Evolutionary conservation across 352 stramenopile genomes (phyloP), one percentile per base, ranked within the genome.

Genomic region (Phytophthora citrophthora): DNA sequence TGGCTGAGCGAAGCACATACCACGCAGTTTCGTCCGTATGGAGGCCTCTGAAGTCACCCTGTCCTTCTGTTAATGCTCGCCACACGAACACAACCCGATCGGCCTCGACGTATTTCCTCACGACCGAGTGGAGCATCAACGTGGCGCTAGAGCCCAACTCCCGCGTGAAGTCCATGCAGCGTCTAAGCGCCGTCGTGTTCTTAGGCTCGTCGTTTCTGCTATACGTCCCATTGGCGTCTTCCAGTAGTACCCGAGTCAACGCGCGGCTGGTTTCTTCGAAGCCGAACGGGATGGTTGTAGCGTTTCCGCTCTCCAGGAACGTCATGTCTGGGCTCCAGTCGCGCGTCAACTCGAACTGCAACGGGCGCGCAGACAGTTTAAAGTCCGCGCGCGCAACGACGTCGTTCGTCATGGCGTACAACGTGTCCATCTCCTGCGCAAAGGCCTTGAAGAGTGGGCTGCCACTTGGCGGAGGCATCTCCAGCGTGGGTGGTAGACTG

Each of bases 21-120:
- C 76, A 86, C 16, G 68, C 76, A 0, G 64, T 82, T 38, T 86
- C 71, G 23, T 86, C 68, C 40, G 73, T 77, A 39, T 71, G 67
- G 61, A 83, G 60, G 0, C 60, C 64, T 31, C 61, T 65, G n/a
- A 64, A 64, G 31, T 32, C 40, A 7, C 68, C 48, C 24, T 73
- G 63, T n/a, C 71, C 68, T 43, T 80, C 64, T 1, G 54, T 64
- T 8, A 76, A 55, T 3, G 62, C 59, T 12, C 74, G 72, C 74
- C 72, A 84, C 15, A 84, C 72, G 5, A 83, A 60, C 62, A 84
- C 77, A 44, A 80, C 64, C 16, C 77, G 72, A 27, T 76, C 54
- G 0, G 24, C 38, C 40, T 84, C 72, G 1, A 70, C 59, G 34
- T 77, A 87, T 46, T 65, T 48, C 2, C 60, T 60, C 56, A 80